phyloP scores from a whole-genome alignment of 208 protist genomes.

The Leishmania mexicana region DNA sequence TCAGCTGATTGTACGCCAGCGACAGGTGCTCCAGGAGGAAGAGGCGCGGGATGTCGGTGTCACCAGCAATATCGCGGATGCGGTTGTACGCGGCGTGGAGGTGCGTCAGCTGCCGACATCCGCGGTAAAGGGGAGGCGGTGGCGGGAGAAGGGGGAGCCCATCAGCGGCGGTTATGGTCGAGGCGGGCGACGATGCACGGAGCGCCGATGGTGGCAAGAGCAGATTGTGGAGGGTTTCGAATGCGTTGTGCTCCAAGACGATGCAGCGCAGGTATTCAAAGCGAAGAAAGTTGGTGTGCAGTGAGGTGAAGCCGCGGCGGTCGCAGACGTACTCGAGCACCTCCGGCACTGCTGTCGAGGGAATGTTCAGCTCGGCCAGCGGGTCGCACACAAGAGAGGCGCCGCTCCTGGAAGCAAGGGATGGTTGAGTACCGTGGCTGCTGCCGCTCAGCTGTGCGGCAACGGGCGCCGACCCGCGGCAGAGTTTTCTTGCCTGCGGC shows the following conservation, averaged over 20 bases:
- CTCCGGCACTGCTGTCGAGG: constrained; percentile 33
- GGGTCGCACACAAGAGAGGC: constrained; percentile 47
- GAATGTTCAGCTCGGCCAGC: constrained; percentile 45
- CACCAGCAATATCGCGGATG: constrained; percentile 31
- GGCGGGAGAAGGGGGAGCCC: not conserved
- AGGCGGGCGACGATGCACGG: not conserved
- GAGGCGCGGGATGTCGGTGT: constrained; percentile 60
- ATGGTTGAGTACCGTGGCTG: not conserved
- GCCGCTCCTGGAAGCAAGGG: too few relatives aligned
- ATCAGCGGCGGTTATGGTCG: not conserved
- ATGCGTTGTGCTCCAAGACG: constrained; percentile 59
- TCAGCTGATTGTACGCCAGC: constrained; percentile 67
- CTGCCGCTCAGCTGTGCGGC: not conserved
- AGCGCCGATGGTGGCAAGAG: constrained; percentile 13
- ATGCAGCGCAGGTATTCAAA: constrained; percentile 72
- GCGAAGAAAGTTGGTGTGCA: constrained; percentile 65
- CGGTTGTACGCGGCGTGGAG: constrained; percentile 50
- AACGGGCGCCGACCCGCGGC: not conserved
- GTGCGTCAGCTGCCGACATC: constrained; percentile 58
- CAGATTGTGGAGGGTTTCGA: constrained; percentile 54
- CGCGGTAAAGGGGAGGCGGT: constrained; percentile 30
- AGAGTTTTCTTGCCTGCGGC: constrained; percentile 3
- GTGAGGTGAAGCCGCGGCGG: constrained; percentile 45
- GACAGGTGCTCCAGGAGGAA: constrained; percentile 57
- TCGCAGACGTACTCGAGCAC: constrained; percentile 54